Conservation (phyloP, 2,329 filamentous ascomycete species). For the Xylariaceae sp. region DNA sequence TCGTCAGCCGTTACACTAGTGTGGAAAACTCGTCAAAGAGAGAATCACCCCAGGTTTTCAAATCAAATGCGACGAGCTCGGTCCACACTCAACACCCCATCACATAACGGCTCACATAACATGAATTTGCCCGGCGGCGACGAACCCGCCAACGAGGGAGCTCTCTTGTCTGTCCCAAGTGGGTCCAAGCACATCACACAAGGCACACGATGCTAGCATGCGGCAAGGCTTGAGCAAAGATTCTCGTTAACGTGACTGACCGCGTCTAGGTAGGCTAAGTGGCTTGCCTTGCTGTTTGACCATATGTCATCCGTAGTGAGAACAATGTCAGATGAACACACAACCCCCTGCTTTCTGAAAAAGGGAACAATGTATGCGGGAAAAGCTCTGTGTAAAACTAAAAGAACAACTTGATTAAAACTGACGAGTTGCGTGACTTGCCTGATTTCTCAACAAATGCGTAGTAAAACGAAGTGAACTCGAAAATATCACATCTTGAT, state of each 20-base stretch:
- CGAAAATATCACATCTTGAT: no score
- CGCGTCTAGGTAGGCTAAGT: slow-evolving; percentile 14
- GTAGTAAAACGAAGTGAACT: no score
- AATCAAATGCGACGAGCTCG: slow-evolving; percentile 5
- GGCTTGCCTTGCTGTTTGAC: slow-evolving; percentile 4
- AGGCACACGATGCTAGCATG: slow-evolving; percentile 13
- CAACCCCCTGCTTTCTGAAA: slow-evolving; percentile 4
- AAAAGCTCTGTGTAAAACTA: slow-evolving; percentile 8
- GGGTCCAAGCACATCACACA: slow-evolving; percentile 10
- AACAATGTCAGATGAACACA: slow-evolving; percentile 14
- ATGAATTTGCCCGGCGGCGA: slow-evolving; percentile 1
- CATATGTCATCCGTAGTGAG: slow-evolving; percentile 12
- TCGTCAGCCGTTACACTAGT: slow-evolving; percentile 24
- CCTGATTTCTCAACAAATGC: no score
- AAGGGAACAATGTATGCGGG: slow-evolving; percentile 2
- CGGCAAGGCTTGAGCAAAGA: slow-evolving; percentile 3
- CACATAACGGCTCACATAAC: no score
- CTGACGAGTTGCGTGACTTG: no score
- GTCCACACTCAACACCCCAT: neutral
- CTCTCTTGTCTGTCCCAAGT: slow-evolving; percentile 18
- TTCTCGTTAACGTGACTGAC: neutral
- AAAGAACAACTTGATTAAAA: neutral
- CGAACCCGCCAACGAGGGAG: neutral
- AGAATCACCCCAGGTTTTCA: neutral
- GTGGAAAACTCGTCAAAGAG: slow-evolving; percentile 1